Percentiles rank a stretch among this genome's conserved stretches.
Conservation (phyloP, 2,329 filamentous ascomycete species). For the Colletotrichum phormii region DNA sequence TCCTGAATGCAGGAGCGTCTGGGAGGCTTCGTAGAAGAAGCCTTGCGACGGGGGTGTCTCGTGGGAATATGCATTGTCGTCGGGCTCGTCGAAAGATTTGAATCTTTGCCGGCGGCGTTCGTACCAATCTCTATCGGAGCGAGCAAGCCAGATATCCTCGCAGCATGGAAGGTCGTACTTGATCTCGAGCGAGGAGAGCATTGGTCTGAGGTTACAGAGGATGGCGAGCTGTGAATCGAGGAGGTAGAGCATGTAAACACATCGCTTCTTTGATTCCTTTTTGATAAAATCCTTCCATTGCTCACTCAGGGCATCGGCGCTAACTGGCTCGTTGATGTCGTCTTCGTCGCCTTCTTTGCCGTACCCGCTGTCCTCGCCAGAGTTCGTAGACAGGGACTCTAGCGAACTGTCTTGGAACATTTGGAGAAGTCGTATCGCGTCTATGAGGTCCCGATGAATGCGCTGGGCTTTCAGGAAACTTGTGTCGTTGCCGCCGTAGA, state of each 20-base stretch:
- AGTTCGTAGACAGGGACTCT: conserved; percentile 12
- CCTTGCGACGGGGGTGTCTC: conserved; percentile 19
- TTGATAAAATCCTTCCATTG: conserved; percentile 21
- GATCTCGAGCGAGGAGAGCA: conserved; percentile 26
- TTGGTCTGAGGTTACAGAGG: conserved; percentile 21
- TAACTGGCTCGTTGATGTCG: conserved; percentile 14
- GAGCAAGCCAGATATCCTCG: conserved; percentile 23
- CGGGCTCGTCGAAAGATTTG: conserved; percentile 25
- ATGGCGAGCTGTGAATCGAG: conserved; percentile 23
- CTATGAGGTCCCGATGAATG: conserved; percentile 22
- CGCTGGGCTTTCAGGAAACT: conserved; percentile 25
- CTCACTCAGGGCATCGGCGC: conserved; percentile 1
- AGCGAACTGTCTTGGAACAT: conserved; percentile 24
- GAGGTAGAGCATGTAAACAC: conserved; percentile 26
- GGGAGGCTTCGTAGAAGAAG: conserved; percentile 21
- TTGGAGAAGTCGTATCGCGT: conserved; percentile 18
- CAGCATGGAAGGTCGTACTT: conserved; percentile 27
- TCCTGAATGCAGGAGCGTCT: conserved; percentile 3
- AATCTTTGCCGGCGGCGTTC: conserved; percentile 16
- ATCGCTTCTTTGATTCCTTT: conserved; percentile 17
- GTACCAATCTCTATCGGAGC: conserved; percentile 14
- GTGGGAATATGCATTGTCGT: conserved; percentile 14
- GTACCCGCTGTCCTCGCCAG: conserved; percentile 17
- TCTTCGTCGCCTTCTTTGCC: conserved; percentile 10
- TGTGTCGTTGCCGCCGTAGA: conserved; percentile 22